Evolutionary conservation across 257 asterid genomes (phyloP).

Genomic region (Primulina huaijiensis): DNA sequence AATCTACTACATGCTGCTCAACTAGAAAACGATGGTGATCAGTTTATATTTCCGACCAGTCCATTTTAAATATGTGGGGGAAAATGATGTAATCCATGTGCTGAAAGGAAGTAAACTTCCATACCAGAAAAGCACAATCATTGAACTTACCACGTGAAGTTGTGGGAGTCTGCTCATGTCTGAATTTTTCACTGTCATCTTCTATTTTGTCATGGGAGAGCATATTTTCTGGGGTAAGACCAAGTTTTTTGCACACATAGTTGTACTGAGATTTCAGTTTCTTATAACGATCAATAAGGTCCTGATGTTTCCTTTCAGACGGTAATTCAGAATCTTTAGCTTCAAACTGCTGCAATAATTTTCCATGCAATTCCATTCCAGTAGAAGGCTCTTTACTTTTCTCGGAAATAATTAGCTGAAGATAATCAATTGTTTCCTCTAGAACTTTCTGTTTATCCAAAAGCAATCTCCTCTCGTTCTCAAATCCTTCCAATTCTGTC

Average conservation of each 20-base stretch:
- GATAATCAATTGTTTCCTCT: constrained; percentile 46
- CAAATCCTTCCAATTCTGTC: constrained; percentile 48
- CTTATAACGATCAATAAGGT: constrained; percentile 40
- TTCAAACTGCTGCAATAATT: constrained; percentile 67
- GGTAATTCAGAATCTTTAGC: constrained; percentile 58
- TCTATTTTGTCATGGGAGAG: constrained; percentile 35
- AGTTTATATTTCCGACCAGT: background rate
- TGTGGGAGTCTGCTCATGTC: constrained; percentile 37
- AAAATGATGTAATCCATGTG: constrained; percentile 1
- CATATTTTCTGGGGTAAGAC: constrained; percentile 48
- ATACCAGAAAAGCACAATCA: constrained; percentile 17
- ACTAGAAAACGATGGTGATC: constrained; percentile 1
- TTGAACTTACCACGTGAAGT: constrained; percentile 42
- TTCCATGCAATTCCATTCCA: constrained; percentile 61
- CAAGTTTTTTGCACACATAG: constrained; percentile 44
- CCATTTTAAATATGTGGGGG: constrained; percentile 13
- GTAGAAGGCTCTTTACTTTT: constrained; percentile 50
- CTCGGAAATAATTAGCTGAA: constrained; percentile 42
- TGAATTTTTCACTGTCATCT: constrained; percentile 41
- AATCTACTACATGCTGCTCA: background rate
- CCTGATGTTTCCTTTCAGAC: constrained; percentile 47
- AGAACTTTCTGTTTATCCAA: constrained; percentile 48
- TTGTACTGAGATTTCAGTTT: constrained; percentile 64
- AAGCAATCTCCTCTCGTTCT: constrained; percentile 53
- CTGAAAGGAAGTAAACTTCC: constrained; percentile 20